A percentile compares a stretch with the other conserved stretches of the same genome.
Evolutionary conservation across 768 basidiomycete genomes (phyloP).

Genomic region (Auricularia cornea): DNA sequence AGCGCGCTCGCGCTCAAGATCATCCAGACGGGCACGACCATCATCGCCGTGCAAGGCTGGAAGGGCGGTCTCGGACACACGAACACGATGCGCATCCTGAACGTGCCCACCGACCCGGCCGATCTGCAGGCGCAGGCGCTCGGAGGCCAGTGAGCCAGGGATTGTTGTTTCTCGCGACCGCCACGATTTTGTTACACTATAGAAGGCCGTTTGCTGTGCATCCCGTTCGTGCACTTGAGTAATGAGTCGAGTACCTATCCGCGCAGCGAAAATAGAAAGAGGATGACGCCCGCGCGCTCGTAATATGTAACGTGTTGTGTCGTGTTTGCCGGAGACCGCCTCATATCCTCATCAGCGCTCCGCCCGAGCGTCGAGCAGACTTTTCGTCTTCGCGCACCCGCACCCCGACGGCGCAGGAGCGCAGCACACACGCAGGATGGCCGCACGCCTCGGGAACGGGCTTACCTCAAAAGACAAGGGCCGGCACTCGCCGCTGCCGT

Average conservation of each 20-base stretch:
- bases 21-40: conserved; percentile 78
- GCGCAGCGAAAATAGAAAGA: too few relatives aligned
- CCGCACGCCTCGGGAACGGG: conserved; percentile 32
- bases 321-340: too few relatives aligned
- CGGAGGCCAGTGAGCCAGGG: conserved; percentile 17
- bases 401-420: background rate
- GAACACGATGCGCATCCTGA: conserved; percentile 78
- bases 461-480: conserved; percentile 31
- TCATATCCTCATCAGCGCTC: too few relatives aligned
- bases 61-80: conserved; percentile 96
- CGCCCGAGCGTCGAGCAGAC: background rate
- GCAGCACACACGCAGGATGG: background rate
- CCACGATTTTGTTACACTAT: background rate
- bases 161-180: background rate
- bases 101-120: conserved; percentile 71
- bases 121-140: conserved; percentile 70
- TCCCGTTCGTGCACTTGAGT: too few relatives aligned
- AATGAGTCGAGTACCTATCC: too few relatives aligned
- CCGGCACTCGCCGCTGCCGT: conserved; percentile 33
- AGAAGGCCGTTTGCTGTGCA: background rate
- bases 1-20: conserved; percentile 77
- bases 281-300: too few relatives aligned
- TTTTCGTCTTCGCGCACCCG: background rate
- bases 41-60: conserved; percentile 99
- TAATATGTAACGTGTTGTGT: too few relatives aligned